Evolutionary conservation across 2,329 filamentous ascomycete genomes (phyloP), one percentile per base, ranked within the genome.

Genomic region (Lithohypha guttulata): DNA sequence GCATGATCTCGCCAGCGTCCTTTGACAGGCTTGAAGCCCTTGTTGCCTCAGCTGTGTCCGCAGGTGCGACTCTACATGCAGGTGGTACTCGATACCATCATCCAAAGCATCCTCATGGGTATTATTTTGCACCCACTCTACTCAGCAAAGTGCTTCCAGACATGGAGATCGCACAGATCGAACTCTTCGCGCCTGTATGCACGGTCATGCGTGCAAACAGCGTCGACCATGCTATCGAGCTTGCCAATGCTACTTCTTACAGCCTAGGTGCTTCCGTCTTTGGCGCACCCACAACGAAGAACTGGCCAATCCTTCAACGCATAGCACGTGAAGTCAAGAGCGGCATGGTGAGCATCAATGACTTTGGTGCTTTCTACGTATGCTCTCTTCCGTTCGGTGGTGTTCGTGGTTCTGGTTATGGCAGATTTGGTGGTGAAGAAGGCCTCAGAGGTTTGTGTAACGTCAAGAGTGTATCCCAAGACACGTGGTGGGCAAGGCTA

Each of bases 341-440:
- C 0, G 91, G 91, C 30, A 95, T 94, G 82, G 84, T 96, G 1
- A 78, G 85, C 17, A 75, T 98, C 51, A 98, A 98, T 58, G 91
- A 98, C 64, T 98, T 98, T 55, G 91, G 80, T 14, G 81, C 78
- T 19, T 95, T 79, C 60, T 98, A 98, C 57, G 85, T 89, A 37
- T 87, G 93, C 6, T 86, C 94, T 61, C 65, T 98, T 26, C 91
- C 91, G 0, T 98, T 98, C 60, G 91, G 91, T 25, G 91, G 87
- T 39, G 38, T 44, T 22, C 77, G 75, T 42, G 89, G 86, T 1
- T 93, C 83, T 17, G 91, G 84, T 0, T 96, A 96, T 58, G 91
- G 91, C 1, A 73, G 89, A 2, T 98, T 98, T 61, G 89, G 85
- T 0, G 91, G 86, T 17, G 79, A 83, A 49, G 91, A 98, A 58